Evolutionary conservation across 805 yeast genomes (phyloP), one percentile per base, ranked within the genome.

Genomic region (Schwanniomyces vanrijiae): DNA sequence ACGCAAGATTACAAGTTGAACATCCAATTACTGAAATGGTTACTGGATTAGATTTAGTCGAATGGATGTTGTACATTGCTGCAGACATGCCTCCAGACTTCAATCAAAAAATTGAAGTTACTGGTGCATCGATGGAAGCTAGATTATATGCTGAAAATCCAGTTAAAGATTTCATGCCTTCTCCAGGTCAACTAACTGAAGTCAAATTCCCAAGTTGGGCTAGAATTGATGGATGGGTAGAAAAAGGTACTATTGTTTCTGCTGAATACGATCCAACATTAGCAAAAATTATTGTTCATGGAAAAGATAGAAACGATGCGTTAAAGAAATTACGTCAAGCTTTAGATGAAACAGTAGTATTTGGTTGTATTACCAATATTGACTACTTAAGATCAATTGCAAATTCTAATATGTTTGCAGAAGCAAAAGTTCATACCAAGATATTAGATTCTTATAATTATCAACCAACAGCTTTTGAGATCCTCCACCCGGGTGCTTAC

Each of bases 81-180:
- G 96, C 96, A 31, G 91, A 89, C 61, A 78, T 78, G 55, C 84
- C 97, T 3, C 96, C 96, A 5, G 88, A 85, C 61, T 89, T 90
- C 58, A 58, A 69, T 33, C 80, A 78, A 52, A 68, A 70, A 37
- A 76, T 90, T 43, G 72, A 68, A 11, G 81, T 85, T 31, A 77
- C 80, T 41, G 98, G 99, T 54, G 96, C 95, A 0, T 81, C 97
- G 0, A 92, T 92, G 91, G 99, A 92, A 70, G 98, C 97, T 28
- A 81, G 99, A 64, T 75, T 92, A 43, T 94, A 94, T 57, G 97
- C 99, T 31, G 99, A 92, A 68, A 92, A 94, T 70, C 98, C 99
- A 1, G 92, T 88, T 37, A 91, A 90, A 62, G 96, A 86, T 54
- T 92, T 92, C 69, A 80, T 85, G 77, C 99, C 99, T 18, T 89